Evolutionary conservation across 768 basidiomycete genomes (phyloP).

Genomic region (Hericium coralloides): DNA sequence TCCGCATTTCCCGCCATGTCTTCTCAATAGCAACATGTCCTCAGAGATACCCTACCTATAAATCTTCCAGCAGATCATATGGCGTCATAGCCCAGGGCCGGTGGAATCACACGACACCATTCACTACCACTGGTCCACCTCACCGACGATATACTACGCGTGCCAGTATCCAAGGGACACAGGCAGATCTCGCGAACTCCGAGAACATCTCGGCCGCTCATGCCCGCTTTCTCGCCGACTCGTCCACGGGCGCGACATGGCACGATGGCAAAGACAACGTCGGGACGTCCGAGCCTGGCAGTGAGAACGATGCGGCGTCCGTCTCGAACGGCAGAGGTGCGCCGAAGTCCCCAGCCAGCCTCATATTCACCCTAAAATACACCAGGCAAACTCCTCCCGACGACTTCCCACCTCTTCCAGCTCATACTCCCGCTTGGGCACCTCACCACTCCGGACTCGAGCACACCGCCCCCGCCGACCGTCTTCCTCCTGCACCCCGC

Average conservation of each 20-base stretch:
- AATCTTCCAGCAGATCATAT: too few species aligned
- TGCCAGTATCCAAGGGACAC: too few species aligned
- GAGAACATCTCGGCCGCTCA: conserved; percentile 33
- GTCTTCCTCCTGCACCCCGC: conserved; percentile 62
- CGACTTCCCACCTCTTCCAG: conserved; percentile 59
- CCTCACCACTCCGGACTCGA: conserved; percentile 9
- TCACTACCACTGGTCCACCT: too few species aligned
- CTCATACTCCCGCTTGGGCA: conserved; percentile 43
- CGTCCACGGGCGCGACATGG: conserved; percentile 28
- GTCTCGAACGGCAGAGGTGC: conserved; percentile 26
- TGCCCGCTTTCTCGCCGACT: conserved; percentile 36
- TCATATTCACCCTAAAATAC: too few species aligned
- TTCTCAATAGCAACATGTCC: too few species aligned
- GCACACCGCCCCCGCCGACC: conserved; percentile 30
- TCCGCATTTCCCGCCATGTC: too few species aligned
- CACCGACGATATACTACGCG: too few species aligned
- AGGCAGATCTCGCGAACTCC: neutral
- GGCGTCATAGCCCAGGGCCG: too few species aligned
- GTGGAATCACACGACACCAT: too few species aligned
- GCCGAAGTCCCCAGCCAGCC: neutral
- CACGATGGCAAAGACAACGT: conserved; percentile 3
- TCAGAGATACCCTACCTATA: too few species aligned
- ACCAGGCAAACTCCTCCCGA: conserved; percentile 51
- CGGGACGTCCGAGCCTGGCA: neutral
- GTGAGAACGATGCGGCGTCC: conserved; percentile 16